Evolutionary conservation across 2,329 filamentous ascomycete species (phyloP).

Genomic region (Ophiocordyceps camponoti-saundersi): DNA sequence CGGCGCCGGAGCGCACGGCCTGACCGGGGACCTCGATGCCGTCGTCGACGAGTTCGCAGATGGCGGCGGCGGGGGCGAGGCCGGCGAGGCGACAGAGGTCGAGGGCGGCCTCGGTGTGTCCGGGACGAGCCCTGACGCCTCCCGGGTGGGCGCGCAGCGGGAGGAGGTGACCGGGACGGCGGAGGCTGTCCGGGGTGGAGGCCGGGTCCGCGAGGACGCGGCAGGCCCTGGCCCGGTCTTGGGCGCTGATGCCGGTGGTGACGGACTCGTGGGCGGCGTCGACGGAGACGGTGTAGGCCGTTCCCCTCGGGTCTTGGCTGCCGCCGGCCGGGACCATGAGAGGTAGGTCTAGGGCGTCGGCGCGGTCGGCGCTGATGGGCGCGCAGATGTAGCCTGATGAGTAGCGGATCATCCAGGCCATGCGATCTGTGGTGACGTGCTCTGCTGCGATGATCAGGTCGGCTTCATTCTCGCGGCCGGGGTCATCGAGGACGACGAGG

Average conservation of each 20-base stretch:
- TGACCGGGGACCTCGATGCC: conserved; percentile 54
- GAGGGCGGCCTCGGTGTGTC: conserved; percentile 86
- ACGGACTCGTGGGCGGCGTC: conserved; percentile 59
- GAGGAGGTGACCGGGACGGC: conserved; percentile 79
- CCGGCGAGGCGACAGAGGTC: conserved; percentile 81
- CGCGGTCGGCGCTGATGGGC: conserved; percentile 55
- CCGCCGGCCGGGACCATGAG: conserved; percentile 56
- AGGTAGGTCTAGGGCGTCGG: conserved; percentile 57
- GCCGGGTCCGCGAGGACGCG: conserved; percentile 54
- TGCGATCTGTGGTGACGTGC: conserved; percentile 70
- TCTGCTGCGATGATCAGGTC: conserved; percentile 91
- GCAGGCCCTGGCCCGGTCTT: conserved; percentile 73
- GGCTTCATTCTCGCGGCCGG: conserved; percentile 90
- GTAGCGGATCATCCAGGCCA: conserved; percentile 91
- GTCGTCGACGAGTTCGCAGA: conserved; percentile 83
- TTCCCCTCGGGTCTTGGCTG: conserved; percentile 69
- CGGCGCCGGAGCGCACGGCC: conserved; percentile 48
- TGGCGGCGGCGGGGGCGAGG: conserved; percentile 52
- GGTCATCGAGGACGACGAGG: conserved; percentile 86
- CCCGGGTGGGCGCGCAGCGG: conserved; percentile 66
- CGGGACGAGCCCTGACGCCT: conserved; percentile 61
- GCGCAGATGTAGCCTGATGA: conserved; percentile 85
- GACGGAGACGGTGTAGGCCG: conserved; percentile 83
- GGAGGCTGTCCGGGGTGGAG: conserved; percentile 43
- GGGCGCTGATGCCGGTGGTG: conserved; percentile 79